Evolutionary conservation across 108 stramenopile species (phyloP), one percentile per base, ranked within the genome.

Genomic region (Skeletonema menzelii): DNA sequence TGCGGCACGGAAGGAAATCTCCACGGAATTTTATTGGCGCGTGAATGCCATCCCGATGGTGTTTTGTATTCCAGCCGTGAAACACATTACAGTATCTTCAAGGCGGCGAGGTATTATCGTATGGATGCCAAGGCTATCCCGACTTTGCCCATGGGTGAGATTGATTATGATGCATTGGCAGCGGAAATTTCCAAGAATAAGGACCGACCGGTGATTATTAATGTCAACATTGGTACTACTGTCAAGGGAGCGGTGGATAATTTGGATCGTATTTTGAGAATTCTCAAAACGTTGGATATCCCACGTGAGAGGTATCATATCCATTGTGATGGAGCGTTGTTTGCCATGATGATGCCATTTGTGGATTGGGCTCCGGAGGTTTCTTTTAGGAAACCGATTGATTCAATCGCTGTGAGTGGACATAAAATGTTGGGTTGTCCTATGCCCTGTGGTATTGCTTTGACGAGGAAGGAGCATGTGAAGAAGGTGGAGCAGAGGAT

Each of bases 351-450:
- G 91, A 89, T 92, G 91, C 94, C 94, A 0, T 92, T 92, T 84
- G 78, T 95, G 17, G 91, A 95, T 31, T 79, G 78, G 74, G 91
- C 89, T 30, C 87, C 91, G 11, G 88, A 91, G 67, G 56, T 95
- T 30, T 86, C 86, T 10, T 95, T 95, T 65, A 76, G 81, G 19
- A 92, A 92, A 60, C 90, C 90, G 10, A 95, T 95, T 80, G 94
- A 95, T 77, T 79, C 76, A 24, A 92, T 95, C 68, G 91, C 94
- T 17, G 94, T 95, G 24, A 88, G 87, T 69, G 94, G 94, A 56
- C 94, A 95, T 78, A 95, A 95, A 73, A 95, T 95, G 94, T 81
- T 95, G 28, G 94, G 94, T 26, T 92, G 90, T 73, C 94, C 94
- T 55, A 95, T 95, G 94, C 94, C 94, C 4, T 95, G 94, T 70